Evolutionary conservation across 768 basidiomycete species (phyloP), one percentile per base, ranked within the genome.

Genomic region (Leucocoprinus leucothites): DNA sequence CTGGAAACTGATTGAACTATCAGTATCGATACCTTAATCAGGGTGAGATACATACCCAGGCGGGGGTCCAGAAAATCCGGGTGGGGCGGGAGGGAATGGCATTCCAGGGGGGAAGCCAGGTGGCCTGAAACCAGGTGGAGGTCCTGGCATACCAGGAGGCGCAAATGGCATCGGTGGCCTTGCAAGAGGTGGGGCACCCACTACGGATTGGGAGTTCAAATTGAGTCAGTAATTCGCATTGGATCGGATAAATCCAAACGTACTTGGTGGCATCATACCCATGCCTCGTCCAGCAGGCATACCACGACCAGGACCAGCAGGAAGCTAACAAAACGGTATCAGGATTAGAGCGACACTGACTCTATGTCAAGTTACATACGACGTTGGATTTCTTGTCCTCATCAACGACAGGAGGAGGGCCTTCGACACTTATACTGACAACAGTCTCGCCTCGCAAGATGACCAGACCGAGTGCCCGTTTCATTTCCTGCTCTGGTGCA

Each of bases 241-340:
- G 13, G 9, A 24, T 38, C 3, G 45, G 16, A 26, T 26, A 22
- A 43, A 14, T 21, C 25, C 50, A 57, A 7, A 78, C 87, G 54
- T 68, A 90, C 89, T 82, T 1, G 89, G 87, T 53, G 89, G 90
- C 83, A 91, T 85, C 89, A 92, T 94, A 53, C 93, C 92, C 85
- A 98, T 96, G 55, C 96, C 96, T 63, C 96, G 87, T 61, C 96
- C 95, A 40, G 95, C 96, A 68, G 95, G 93, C 79, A 94, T 87
- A 62, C 95, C 96, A 58, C 92, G 85, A 59, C 96, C 96, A 67
- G 96, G 93, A 50, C 96, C 96, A 58, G 81, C 79, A 61, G 90
- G 85, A 59, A 94, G 80, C 91, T 94, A 62, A 38, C 34, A 54
- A 58, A 44, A 67, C 58, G 61, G 53, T 26, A 51, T 43, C 49